Conservation (phyloP, 2,329 filamentous ascomycete genomes). For the Cyphellophora attinorum region DNA sequence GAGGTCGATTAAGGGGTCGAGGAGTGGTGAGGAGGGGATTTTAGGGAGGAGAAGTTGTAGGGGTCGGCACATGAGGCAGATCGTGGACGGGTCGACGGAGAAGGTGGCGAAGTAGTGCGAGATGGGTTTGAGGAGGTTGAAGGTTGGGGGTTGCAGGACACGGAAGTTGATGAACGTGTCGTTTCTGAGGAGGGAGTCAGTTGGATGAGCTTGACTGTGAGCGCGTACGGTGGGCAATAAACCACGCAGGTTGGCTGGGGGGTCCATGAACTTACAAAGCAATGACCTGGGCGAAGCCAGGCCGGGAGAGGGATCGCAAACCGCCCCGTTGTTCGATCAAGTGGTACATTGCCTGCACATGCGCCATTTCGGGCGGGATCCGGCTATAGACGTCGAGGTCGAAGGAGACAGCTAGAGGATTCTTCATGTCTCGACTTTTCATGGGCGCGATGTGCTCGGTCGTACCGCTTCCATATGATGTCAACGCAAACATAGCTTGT, state of each 20-base stretch:
- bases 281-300: constrained; percentile 8
- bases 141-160: constrained; percentile 1
- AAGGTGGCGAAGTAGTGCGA: constrained; percentile 1
- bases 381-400: constrained; percentile 8
- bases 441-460: constrained; percentile 5
- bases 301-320: constrained; percentile 6
- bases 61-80: background rate
- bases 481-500: constrained; percentile 8
- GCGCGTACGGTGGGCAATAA: no score
- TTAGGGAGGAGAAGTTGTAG: background rate
- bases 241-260: background rate
- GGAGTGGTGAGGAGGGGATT: constrained; percentile 1
- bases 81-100: background rate
- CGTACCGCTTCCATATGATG: constrained; percentile 5
- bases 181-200: no score
- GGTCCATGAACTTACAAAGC: constrained; percentile 5
- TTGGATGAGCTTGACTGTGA: background rate
- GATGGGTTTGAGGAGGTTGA: constrained; percentile 2
- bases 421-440: constrained; percentile 2
- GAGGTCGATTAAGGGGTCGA: background rate
- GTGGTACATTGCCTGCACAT: constrained; percentile 6
- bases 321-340: constrained; percentile 9
- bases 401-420: constrained; percentile 4
- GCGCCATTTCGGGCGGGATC: constrained; percentile 6
- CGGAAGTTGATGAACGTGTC: constrained; percentile 4